Percentiles rank a stretch among this genome's conserved stretches.
Evolutionary conservation across 306 rosid genomes (phyloP).

Genomic region (Cucumis melo): DNA sequence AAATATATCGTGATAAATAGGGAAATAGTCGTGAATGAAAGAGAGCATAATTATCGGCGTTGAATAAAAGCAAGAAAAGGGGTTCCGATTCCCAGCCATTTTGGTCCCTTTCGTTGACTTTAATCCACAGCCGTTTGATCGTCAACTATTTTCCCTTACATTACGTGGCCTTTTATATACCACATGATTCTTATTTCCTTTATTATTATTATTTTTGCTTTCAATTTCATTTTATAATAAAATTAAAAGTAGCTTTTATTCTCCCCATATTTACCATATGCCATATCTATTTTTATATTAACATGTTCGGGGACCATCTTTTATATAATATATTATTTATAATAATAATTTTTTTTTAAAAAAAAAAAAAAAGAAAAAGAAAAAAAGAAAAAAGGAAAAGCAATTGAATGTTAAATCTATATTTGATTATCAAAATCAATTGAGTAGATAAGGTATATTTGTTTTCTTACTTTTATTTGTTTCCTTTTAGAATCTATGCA

Average conservation of each 20-base stretch:
- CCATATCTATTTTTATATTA: background rate
- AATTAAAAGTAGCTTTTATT: background rate
- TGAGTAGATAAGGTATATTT: background rate
- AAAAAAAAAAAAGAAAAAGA: too few relatives aligned
- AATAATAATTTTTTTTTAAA: too few relatives aligned
- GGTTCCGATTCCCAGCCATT: background rate
- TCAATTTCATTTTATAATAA: background rate
- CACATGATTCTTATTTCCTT: background rate
- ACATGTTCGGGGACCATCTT: background rate
- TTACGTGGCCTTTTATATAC: background rate
- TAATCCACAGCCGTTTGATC: background rate
- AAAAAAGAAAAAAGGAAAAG: too few relatives aligned
- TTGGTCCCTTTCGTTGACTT: background rate
- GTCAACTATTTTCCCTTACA: background rate
- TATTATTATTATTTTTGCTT: background rate
- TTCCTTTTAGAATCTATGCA: background rate
- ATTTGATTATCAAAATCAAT: background rate
- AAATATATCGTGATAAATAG: background rate
- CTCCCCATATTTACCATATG: background rate
- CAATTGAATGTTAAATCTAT: background rate
- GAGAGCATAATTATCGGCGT: slow-evolving; percentile 3
- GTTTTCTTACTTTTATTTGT: background rate
- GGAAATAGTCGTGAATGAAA: background rate
- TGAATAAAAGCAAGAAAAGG: background rate
- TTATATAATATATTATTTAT: background rate